Base-by-base conservation (phyloP, 2,329 filamentous ascomycete species). In the Fusarium pininemorale region DNA sequence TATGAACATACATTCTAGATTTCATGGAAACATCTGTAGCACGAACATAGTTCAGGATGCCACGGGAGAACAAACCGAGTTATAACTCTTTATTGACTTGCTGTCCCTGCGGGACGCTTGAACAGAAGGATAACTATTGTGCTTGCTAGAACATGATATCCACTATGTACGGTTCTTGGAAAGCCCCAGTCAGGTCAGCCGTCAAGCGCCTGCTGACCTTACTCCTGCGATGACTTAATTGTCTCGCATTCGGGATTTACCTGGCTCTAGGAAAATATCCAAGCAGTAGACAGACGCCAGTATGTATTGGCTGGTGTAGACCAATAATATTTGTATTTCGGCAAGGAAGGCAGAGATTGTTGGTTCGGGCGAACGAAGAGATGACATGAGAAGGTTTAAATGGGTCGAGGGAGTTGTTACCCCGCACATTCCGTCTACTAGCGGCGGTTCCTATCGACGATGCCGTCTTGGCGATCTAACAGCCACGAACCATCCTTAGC, bases 261-360 rank as follows among this genome's bases (percentile, higher is more conserved):
- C 16, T 37, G 35, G 0, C 35, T 18, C 0, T 37, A 6, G 3
- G 4, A 0, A 37, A 18, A 37, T 9, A 0, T 18, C 16, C 9
- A 37, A 37, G 35, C 35, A 0, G 16, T 37, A 6, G 16, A 6
- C 9, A 37, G 35, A 0, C 8, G 3, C 16, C 16, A 37, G 16
- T 16, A 37, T 37, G 15, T 18, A 18, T 37, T 37, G 15, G 35
- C 16, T 16, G 8, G 7, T 2, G 0, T 9, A 37, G 35, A 16
- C 35, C 4, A 18, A 10, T 18, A 2, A 37, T 37, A 0, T 37
- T 10, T 6, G 0, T 18, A 37, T 37, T 10, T 10, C 4, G 8
- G 35, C 16, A 18, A 37, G 9, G 8, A 18, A 37, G 35, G 0
- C 35, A 18, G 0, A 10, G 2, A 18, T 37, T 37, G 16, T 37